These are phyloP conservation scores for Spathaspora hagerdaliae DNA, from an alignment of 805 yeast species.

Conservation along the genomic window DNA sequence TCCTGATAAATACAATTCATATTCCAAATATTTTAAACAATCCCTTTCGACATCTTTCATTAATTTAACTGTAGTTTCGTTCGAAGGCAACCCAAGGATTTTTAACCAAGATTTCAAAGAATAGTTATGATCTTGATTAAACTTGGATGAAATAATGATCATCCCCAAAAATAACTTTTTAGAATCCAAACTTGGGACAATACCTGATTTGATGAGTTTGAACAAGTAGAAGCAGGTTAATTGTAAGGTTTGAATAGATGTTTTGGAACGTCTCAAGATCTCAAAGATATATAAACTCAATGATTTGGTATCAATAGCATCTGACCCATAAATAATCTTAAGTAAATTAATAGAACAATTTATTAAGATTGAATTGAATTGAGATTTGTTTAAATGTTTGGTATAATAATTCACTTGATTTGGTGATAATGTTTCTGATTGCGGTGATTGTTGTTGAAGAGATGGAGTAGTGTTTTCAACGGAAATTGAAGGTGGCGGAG, in stretches of 20 bases:
- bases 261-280: slow-evolving; percentile 27
- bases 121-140: slow-evolving; percentile 68
- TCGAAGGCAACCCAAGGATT: slow-evolving; percentile 52
- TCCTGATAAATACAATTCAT: slow-evolving; percentile 51
- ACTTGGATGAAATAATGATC: slow-evolving; percentile 69
- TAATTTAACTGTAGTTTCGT: slow-evolving; percentile 31
- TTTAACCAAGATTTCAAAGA: slow-evolving; percentile 69
- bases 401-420: slow-evolving; percentile 39
- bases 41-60: slow-evolving; percentile 50
- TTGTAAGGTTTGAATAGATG: slow-evolving; percentile 60
- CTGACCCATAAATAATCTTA: slow-evolving; percentile 25
- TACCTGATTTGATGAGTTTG: slow-evolving; percentile 31
- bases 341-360: slow-evolving; percentile 33
- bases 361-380: slow-evolving; percentile 36
- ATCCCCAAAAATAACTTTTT: slow-evolving; percentile 66
- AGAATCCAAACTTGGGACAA: slow-evolving; percentile 41
- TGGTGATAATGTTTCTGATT: slow-evolving; percentile 17
- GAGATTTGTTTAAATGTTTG: slow-evolving; percentile 34
- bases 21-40: slow-evolving; percentile 52
- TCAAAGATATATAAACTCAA: slow-evolving; percentile 45
- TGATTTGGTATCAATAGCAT: slow-evolving; percentile 9
- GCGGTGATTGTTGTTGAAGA: neutral
- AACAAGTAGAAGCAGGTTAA: slow-evolving; percentile 64
- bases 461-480: neutral
- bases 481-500: neutral